phyloP scores from a whole-genome alignment of 805 yeast genomes.

The Metschnikowia similis region DNA sequence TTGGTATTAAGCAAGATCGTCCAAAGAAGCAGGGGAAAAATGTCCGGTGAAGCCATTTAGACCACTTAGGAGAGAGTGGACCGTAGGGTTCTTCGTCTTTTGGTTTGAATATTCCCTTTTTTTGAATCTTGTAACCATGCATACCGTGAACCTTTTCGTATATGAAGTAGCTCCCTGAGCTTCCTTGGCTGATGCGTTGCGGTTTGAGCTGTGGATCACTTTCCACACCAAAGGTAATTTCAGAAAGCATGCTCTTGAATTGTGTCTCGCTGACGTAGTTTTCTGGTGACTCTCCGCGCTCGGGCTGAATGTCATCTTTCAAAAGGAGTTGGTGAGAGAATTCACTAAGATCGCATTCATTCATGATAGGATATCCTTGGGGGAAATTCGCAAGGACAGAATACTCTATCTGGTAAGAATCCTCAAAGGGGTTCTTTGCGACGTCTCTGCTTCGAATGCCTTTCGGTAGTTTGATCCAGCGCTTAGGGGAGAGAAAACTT shows the following conservation, averaged over 20 bases:
- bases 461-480: conserved; percentile 18
- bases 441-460: conserved; percentile 2
- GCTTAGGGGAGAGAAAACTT: conserved; percentile 24
- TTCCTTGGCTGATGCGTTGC: conserved; percentile 55
- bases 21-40: conserved; percentile 78
- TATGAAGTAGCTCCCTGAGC: conserved; percentile 68
- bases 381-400: conserved; percentile 47
- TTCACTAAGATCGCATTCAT: conserved; percentile 15
- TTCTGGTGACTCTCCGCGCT: conserved; percentile 19
- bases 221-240: conserved; percentile 45
- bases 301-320: conserved; percentile 12
- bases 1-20: conserved; percentile 66
- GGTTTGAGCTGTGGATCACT: conserved; percentile 40
- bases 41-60: conserved; percentile 72
- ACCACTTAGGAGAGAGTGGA: conserved; percentile 73
- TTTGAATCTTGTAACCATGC: conserved; percentile 13
- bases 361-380: conserved; percentile 13
- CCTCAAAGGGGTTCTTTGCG: conserved; percentile 12
- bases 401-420: conserved; percentile 45
- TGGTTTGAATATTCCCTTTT: conserved; percentile 67
- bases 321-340: conserved; percentile 11
- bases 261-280: conserved; percentile 19
- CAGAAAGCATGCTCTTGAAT: conserved; percentile 40
- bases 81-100: conserved; percentile 82
- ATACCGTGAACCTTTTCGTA: conserved; percentile 7